Conservation (phyloP, 1,139 yeast genomes). For the Protomyces inouyei region DNA sequence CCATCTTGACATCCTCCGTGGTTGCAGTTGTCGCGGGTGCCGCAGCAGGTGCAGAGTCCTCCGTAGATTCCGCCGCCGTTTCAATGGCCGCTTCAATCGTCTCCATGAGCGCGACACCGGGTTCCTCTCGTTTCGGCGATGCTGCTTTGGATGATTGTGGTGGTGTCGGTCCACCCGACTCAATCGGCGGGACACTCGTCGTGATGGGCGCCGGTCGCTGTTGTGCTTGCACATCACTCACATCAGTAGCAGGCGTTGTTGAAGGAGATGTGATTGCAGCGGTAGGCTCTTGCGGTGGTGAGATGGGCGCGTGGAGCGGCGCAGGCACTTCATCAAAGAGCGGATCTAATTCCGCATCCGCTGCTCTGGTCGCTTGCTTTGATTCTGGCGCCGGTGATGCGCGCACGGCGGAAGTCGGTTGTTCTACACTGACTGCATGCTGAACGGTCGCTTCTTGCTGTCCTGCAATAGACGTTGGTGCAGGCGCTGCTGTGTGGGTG, state of each 20-base stretch:
- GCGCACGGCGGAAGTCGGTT: conserved; percentile 14
- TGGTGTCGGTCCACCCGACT: background rate
- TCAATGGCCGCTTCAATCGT: background rate
- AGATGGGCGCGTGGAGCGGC: background rate
- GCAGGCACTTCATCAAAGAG: conserved; percentile 5
- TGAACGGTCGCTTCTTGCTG: conserved; percentile 6
- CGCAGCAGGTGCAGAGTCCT: background rate
- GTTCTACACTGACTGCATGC: conserved; percentile 9
- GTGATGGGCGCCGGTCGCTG: background rate
- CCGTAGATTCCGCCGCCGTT: background rate
- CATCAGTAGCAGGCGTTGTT: background rate
- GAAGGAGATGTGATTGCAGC: background rate
- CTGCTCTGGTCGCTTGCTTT: background rate
- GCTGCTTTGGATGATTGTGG: conserved; percentile 1
- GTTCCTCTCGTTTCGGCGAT: background rate
- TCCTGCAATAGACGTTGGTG: background rate
- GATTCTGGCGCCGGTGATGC: conserved; percentile 1
- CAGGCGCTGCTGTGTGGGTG: background rate
- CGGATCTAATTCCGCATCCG: background rate
- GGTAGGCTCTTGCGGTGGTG: conserved; percentile 1
- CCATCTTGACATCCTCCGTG: conserved; percentile 5
- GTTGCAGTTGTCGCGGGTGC: background rate
- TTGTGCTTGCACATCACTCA: background rate
- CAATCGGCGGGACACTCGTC: background rate
- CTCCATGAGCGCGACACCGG: background rate